phyloP scores from a whole-genome alignment of 805 yeast genomes.

The Myxozyma kluyveri region DNA sequence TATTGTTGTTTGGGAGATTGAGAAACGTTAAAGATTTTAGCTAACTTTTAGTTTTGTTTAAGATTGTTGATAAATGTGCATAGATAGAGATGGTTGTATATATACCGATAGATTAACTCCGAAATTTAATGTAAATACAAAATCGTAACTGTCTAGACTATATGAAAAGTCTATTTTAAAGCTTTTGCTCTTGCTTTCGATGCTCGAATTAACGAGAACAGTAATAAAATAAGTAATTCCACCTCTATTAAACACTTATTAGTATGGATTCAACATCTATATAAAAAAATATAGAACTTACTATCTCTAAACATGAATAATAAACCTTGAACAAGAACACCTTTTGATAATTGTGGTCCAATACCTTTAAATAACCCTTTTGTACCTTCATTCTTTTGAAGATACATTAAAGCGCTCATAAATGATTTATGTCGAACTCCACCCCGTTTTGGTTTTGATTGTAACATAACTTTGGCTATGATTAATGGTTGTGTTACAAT shows the following conservation, averaged over 20 bases:
- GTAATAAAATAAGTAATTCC: conserved; percentile 29
- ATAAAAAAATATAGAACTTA: conserved; percentile 6
- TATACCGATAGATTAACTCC: neutral
- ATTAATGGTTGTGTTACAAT: conserved; percentile 79
- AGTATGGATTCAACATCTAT: conserved; percentile 38
- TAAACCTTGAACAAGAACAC: conserved; percentile 79
- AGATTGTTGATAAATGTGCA: no score
- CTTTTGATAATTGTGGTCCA: conserved; percentile 75
- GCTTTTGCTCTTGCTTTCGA: conserved; percentile 5
- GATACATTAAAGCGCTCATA: conserved; percentile 59
- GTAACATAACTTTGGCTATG: conserved; percentile 79
- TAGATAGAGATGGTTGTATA: neutral
- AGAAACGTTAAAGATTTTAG: conserved; percentile 4
- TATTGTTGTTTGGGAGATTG: conserved; percentile 38
- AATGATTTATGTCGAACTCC: conserved; percentile 48
- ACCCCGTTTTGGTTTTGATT: conserved; percentile 44
- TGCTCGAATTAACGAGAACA: conserved; percentile 26
- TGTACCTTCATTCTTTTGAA: conserved; percentile 63
- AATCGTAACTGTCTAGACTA: no score
- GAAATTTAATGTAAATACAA: neutral
- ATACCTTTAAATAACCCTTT: conserved; percentile 74
- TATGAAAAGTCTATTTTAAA: conserved; percentile 3
- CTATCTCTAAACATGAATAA: conserved; percentile 77
- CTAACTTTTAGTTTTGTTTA: no score
- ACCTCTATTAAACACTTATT: conserved; percentile 24